phyloP scores from a whole-genome alignment of 495 filamentous ascomycete genomes.

The Neurospora cerealis region DNA sequence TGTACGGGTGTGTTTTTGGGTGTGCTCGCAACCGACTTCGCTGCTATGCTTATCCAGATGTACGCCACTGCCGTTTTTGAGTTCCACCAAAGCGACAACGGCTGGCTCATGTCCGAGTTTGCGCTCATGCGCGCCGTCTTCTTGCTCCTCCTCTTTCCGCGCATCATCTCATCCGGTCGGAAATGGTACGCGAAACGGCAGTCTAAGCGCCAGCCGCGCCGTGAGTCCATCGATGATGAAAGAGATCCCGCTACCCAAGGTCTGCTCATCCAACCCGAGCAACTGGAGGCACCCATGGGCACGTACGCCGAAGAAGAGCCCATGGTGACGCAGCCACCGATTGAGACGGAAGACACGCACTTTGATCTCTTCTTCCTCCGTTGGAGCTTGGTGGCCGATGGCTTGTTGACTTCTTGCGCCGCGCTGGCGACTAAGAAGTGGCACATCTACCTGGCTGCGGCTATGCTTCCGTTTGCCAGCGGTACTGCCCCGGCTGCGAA shows the following conservation, averaged over 20 bases:
- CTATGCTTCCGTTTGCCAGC: slow-evolving; percentile 43
- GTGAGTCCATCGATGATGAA: neutral
- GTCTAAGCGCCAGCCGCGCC: neutral
- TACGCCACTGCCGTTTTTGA: slow-evolving; percentile 44
- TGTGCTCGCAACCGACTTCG: slow-evolving; percentile 46
- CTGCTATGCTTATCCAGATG: slow-evolving; percentile 40
- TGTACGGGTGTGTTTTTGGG: slow-evolving; percentile 45
- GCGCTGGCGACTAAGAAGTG: slow-evolving; percentile 39
- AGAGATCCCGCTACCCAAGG: slow-evolving; percentile 10
- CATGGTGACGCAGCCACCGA: slow-evolving; percentile 9
- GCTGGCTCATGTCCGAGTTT: slow-evolving; percentile 41
- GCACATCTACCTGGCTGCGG: slow-evolving; percentile 45
- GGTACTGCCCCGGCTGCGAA: slow-evolving; percentile 47
- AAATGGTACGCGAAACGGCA: slow-evolving; percentile 27
- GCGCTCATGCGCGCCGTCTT: slow-evolving; percentile 44
- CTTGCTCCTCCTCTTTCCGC: slow-evolving; percentile 43
- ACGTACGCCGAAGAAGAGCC: slow-evolving; percentile 36
- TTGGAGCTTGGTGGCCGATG: slow-evolving; percentile 42
- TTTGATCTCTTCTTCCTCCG: slow-evolving; percentile 48
- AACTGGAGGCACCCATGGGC: slow-evolving; percentile 29
- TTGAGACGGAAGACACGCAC: slow-evolving; percentile 28
- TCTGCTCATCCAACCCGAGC: slow-evolving; percentile 16
- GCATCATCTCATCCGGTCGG: slow-evolving; percentile 41
- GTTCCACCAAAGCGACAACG: slow-evolving; percentile 44
- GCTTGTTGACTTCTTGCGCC: slow-evolving; percentile 38